Base-by-base conservation (phyloP, 2,329 filamentous ascomycete species). In the Ilyonectria sp. region DNA sequence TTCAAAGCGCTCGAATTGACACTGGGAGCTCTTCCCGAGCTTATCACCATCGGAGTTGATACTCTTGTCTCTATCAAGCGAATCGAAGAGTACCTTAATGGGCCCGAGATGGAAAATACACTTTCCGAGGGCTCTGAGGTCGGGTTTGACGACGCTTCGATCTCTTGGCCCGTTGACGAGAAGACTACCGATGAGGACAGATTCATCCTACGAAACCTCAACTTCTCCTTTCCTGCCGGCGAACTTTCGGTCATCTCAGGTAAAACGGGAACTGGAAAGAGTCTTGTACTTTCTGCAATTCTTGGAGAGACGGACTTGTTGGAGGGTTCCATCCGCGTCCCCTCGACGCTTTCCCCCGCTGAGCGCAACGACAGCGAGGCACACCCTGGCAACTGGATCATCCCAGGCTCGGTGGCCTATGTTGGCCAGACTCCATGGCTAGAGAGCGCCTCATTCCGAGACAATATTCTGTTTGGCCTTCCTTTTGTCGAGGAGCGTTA, bases 371-470 rank as follows among this genome's bases (percentile, higher is more conserved):
- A 93, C 72, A 77, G 81, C 59, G 87, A 90, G 68, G 92, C 92
- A 2, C 91, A 88, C 54, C 82, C 77, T 52, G 84, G 79, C 35
- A 87, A 93, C 71, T 94, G 93, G 93, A 90, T 92, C 50, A 86
- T 94, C 17, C 86, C 90, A 8, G 86, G 87, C 3, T 87, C 91
- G 2, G 86, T 94, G 54, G 93, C 93, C 0, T 95, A 91, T 72
- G 92, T 95, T 37, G 89, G 91, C 1, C 93, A 95, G 76, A 94
- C 92, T 8, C 93, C 93, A 0, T 96, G 93, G 93, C 93, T 96
- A 55, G 93, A 95, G 76, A 95, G 95, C 73, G 92, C 91, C 1
- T 92, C 90, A 6, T 90, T 97, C 68, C 90, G 87, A 63, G 90
- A 94, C 50, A 97, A 96, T 72, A 92, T 96, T 57, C 79, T 94